Base-by-base conservation (phyloP, 768 basidiomycete species). In the Tephrocybe sp. region DNA sequence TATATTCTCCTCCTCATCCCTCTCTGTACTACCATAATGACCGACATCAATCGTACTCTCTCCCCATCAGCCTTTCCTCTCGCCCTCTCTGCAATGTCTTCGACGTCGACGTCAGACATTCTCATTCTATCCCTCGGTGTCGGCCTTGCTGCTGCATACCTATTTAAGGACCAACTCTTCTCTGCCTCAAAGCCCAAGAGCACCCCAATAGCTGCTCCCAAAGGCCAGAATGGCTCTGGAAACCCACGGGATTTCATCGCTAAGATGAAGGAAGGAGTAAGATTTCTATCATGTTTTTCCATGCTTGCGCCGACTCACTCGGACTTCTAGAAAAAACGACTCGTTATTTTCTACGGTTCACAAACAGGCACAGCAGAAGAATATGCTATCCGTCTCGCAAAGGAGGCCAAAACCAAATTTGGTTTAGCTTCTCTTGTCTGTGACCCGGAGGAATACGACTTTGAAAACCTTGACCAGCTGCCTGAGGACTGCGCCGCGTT, bases 311-410 rank as follows among this genome's bases (percentile, higher is more conserved):
- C 16, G 17, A 14, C 17, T 52, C 38, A 30, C 14, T 34, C 47
- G 30, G 51, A 46, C 10, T 34, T 31, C 34, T 62, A 98, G 95
- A 96, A 95, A 82, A 98, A 97, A 70, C 92, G 94, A 54, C 74
- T 96, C 13, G 89, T 92, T 61, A 98, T 98, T 63, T 96, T 99
- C 68, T 99, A 97, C 64, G 96, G 96, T 51, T 98, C 96, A 17
- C 96, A 99, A 66, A 99, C 96, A 0, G 96, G 96, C 51, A 99
- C 96, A 13, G 96, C 96, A 2, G 97, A 98, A 69, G 96, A 99
- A 68, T 97, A 95, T 60, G 95, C 95, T 36, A 93, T 96, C 59
- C 89, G 97, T 67, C 80, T 99, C 9, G 96, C 96, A 12, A 98
- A 98, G 73, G 96, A 99, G 67, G 93, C 92, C 35, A 99, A 99